These are phyloP conservation scores for Ogataea haglerorum DNA, from an alignment of 805 yeast species.

Conservation along the genomic window DNA sequence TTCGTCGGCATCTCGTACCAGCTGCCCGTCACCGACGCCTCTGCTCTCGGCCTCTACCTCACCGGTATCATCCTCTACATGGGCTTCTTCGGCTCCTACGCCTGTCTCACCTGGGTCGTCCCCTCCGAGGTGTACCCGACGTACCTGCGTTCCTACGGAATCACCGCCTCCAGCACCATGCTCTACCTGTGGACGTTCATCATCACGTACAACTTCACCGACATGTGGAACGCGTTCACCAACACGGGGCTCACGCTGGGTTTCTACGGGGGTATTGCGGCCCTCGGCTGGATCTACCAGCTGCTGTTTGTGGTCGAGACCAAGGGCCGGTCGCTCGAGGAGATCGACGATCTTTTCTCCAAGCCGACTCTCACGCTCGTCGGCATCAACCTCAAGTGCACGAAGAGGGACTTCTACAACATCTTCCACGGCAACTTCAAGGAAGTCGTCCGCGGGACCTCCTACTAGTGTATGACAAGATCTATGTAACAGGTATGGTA, in stretches of 20 bases:
- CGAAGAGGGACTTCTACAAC: constrained; percentile 19
- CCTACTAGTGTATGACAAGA: constrained; percentile 3
- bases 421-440: constrained; percentile 20
- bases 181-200: constrained; percentile 61
- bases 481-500: not conserved
- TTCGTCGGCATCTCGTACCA: constrained; percentile 58
- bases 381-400: constrained; percentile 32
- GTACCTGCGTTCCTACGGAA: constrained; percentile 59
- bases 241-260: constrained; percentile 62
- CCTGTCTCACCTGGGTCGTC: constrained; percentile 65
- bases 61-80: constrained; percentile 62
- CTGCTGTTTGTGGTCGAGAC: constrained; percentile 66
- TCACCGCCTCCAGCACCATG: constrained; percentile 55
- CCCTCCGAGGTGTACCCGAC: constrained; percentile 64
- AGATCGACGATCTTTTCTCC: constrained; percentile 60
- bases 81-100: constrained; percentile 64
- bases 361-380: constrained; percentile 41
- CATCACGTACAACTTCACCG: constrained; percentile 59
- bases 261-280: constrained; percentile 66
- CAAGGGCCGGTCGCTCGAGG: constrained; percentile 67
- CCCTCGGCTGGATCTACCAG: constrained; percentile 53
- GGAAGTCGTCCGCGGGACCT: constrained; percentile 11
- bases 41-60: constrained; percentile 57
- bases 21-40: constrained; percentile 39
- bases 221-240: constrained; percentile 55